Evolutionary conservation across 2,329 filamentous ascomycete genomes (phyloP).

Genomic region (Nemania sp.): DNA sequence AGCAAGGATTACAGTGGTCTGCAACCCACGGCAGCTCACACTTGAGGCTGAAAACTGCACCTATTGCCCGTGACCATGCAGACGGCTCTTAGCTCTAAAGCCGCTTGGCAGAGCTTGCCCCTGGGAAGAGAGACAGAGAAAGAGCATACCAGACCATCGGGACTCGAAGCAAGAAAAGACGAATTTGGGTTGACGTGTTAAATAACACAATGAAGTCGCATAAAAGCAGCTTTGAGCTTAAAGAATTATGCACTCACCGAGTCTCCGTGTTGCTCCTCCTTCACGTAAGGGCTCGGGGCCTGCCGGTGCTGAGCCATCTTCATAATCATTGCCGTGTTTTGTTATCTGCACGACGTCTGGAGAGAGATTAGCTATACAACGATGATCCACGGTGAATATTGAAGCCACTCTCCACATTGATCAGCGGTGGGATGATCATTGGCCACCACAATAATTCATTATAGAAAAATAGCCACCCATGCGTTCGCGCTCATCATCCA

Average conservation of each 20-base stretch:
- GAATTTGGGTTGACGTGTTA: constrained; percentile 1
- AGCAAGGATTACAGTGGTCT: constrained; percentile 22
- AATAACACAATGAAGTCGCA: neutral
- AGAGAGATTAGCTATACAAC: constrained; percentile 30
- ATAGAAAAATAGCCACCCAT: neutral
- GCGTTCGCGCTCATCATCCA: constrained; percentile 8
- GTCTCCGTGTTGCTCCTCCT: constrained; percentile 49
- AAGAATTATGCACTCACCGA: constrained; percentile 45
- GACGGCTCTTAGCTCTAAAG: constrained; percentile 25
- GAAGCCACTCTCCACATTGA: constrained; percentile 34
- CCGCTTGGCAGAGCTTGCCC: constrained; percentile 25
- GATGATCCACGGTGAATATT: constrained; percentile 32
- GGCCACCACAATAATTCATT: constrained; percentile 25
- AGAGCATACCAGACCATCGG: constrained; percentile 5
- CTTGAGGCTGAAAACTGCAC: constrained; percentile 30
- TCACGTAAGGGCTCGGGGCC: constrained; percentile 48
- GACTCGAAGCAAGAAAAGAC: constrained; percentile 1
- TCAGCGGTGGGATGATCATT: constrained; percentile 35
- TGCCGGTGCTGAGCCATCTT: constrained; percentile 53
- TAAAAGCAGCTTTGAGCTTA: constrained; percentile 16
- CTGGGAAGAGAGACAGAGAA: constrained; percentile 9
- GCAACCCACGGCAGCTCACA: constrained; percentile 28
- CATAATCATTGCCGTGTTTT: constrained; percentile 45
- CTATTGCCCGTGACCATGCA: constrained; percentile 21
- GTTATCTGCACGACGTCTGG: constrained; percentile 22